Base-by-base conservation (phyloP, 2,329 filamentous ascomycete species). In the Fragosphaeria purpurea region DNA sequence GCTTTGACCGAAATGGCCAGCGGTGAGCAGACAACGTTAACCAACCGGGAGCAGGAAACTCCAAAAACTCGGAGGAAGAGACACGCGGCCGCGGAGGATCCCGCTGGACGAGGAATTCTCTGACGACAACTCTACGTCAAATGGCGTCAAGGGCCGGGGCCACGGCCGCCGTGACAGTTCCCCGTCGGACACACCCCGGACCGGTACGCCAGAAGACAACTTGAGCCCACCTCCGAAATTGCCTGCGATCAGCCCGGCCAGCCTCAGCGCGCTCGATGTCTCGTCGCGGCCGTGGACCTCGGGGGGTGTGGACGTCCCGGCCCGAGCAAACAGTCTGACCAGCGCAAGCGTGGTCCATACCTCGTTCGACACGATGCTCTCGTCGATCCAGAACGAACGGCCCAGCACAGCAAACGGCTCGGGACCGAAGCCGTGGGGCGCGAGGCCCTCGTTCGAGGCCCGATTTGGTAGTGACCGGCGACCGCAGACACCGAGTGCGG, bases 241-340 rank as follows among this genome's bases (percentile, higher is more conserved):
- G 13, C 31, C 48, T 10, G 38, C 52, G 39, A 50, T 48, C 52
- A 50, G 41, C 48, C 55, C 40, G 56, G 56, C 33, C 58, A 50
- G 48, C 7, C 63, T 65, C 6, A 77, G 74, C 60, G 68, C 74
- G 67, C 63, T 70, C 46, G 70, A 77, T 48, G 62, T 76, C 3
- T 57, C 62, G 6, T 47, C 51, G 2, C 47, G 43, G n/a, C 52
- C 55, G 2, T 55, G 52, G 55, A 51, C 52, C 2, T 46, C 48
- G 7, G 44, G 44, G 34, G 37, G 46, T 22, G 44, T 38, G 12
- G 50, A 46, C n/a, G 32, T 35, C 10, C 46, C 22, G 31, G 4
- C 10, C 7, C 44, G 45, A 7, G 34, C 50, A n/a, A 48, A 40
- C 51, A 47, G 40, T 43, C 32, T 45, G 7, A 47, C 40, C 5